Evolutionary conservation across 495 filamentous ascomycete genomes (phyloP), one percentile per base, ranked within the genome.

Genomic region (Lindgomyces ingoldianus): DNA sequence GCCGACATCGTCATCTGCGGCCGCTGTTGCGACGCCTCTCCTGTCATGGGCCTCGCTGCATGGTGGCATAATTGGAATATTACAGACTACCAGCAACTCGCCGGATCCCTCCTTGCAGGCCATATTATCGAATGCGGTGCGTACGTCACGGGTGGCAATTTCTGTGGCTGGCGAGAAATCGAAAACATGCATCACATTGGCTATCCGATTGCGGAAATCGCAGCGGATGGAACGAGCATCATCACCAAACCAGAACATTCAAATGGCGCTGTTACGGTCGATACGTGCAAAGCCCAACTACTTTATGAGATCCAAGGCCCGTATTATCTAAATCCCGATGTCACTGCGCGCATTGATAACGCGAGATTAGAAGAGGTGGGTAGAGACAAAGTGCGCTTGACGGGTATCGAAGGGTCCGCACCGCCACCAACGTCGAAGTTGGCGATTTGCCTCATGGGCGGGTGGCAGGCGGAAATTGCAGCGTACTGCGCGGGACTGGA

Each of bases 91-190:
- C 53, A 70, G 24, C 30, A 45, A 19, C 58, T 74, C 11, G 71
- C 72, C 18, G 65, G 71, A 9, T 57, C 58, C 26, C 45, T 74
- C 30, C 60, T 74, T 6, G 72, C 72, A 12, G 72, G 72, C 12
- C 72, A 74, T 50, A 41, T 74, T n/a, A 72, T 73, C 53, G 72
- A 74, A 56, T 74, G 72, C 54, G 55, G 59, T 2, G 52, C 70
- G 19, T 72, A 73, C 49, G 65, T 61, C 10, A 70, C 65, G 44
- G 71, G 52, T 8, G 62, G 52, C 1, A 62, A 57, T 52, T 66
- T 42, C 33, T 60, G 33, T 46, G 57, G 54, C 19, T 66, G 21
- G 24, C 44, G 29, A 21, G 52, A 57, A 19, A 52, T 62, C 44
- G 22, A 21, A 1, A 1, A 48, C 0, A 24, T 47, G 11, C 42